A percentile compares a stretch with the other conserved stretches of the same genome.
Conservation (phyloP, 257 asterid species). For the Jacaranda mimosifolia region DNA sequence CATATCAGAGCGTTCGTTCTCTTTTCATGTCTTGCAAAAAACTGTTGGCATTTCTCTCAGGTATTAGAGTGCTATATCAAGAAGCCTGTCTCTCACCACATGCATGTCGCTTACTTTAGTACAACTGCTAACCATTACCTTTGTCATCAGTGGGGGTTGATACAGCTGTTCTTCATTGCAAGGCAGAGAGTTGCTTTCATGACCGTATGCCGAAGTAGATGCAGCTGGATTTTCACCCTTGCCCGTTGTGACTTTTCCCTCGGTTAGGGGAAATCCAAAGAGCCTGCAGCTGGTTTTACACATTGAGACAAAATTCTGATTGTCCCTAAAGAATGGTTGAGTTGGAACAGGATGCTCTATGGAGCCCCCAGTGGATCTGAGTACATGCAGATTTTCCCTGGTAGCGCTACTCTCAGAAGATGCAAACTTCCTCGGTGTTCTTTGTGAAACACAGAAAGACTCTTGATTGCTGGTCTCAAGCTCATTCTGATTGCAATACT, state of each 20-base stretch:
- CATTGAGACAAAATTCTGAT: slow-evolving; percentile 50
- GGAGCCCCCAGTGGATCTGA: slow-evolving; percentile 39
- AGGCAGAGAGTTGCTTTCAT: slow-evolving; percentile 42
- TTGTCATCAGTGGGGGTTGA: slow-evolving; percentile 51
- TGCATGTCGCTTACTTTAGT: slow-evolving; percentile 62
- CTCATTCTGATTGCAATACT: slow-evolving; percentile 43
- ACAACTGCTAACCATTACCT: slow-evolving; percentile 58
- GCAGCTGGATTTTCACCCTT: slow-evolving; percentile 42
- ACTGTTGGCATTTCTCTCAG: neutral
- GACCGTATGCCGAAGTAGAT: slow-evolving; percentile 33
- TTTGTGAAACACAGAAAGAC: slow-evolving; percentile 47
- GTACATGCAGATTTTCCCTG: slow-evolving; percentile 31
- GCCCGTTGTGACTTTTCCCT: slow-evolving; percentile 50
- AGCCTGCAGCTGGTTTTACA: slow-evolving; percentile 76
- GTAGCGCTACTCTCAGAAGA: slow-evolving; percentile 39
- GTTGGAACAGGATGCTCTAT: slow-evolving; percentile 49
- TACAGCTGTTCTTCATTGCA: slow-evolving; percentile 49
- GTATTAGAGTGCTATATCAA: slow-evolving; percentile 71
- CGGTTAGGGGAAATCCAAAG: slow-evolving; percentile 86
- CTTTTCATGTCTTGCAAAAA: neutral
- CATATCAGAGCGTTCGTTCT: neutral
- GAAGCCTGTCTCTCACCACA: slow-evolving; percentile 74
- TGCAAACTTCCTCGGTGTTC: slow-evolving; percentile 38
- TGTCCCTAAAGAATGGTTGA: slow-evolving; percentile 53
- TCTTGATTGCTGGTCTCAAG: slow-evolving; percentile 41